Percentiles rank a stretch among this genome's conserved stretches.
Conservation (phyloP, 257 asterid genomes). For the Capsicum chinense region DNA sequence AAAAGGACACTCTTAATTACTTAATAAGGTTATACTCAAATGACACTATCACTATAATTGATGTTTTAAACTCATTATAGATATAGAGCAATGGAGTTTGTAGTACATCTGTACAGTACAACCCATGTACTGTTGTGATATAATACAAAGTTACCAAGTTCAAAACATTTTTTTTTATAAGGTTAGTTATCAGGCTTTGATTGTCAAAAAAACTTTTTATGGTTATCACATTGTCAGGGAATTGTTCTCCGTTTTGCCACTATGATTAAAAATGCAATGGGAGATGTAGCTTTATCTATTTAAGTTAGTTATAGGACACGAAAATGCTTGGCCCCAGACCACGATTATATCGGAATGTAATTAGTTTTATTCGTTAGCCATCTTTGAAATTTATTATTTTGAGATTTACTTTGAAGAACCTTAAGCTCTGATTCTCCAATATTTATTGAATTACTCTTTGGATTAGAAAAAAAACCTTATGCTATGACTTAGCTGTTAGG, state of each 20-base stretch:
- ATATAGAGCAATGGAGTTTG: too few species aligned
- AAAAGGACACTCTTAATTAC: not conserved
- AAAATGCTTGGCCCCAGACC: not conserved
- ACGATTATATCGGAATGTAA: not conserved
- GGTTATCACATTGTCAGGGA: not conserved
- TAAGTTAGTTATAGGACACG: not conserved
- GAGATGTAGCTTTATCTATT: constrained; percentile 8
- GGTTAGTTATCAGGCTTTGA: constrained; percentile 15
- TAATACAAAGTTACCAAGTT: too few species aligned
- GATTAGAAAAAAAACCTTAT: not conserved
- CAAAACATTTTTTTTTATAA: not conserved
- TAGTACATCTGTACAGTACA: too few species aligned
- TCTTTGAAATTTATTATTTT: not conserved
- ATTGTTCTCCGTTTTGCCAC: not conserved
- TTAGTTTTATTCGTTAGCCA: not conserved
- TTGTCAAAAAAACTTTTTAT: not conserved
- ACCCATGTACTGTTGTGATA: too few species aligned
- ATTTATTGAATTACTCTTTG: not conserved
- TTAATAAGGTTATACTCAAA: not conserved
- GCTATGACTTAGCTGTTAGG: constrained; percentile 6
- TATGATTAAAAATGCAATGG: not conserved
- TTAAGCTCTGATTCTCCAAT: constrained; percentile 12
- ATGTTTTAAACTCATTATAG: too few species aligned
- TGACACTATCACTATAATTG: too few species aligned
- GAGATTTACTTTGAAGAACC: constrained; percentile 6